Base-by-base conservation (phyloP, 768 basidiomycete genomes). In the Tulasnella sp. region DNA sequence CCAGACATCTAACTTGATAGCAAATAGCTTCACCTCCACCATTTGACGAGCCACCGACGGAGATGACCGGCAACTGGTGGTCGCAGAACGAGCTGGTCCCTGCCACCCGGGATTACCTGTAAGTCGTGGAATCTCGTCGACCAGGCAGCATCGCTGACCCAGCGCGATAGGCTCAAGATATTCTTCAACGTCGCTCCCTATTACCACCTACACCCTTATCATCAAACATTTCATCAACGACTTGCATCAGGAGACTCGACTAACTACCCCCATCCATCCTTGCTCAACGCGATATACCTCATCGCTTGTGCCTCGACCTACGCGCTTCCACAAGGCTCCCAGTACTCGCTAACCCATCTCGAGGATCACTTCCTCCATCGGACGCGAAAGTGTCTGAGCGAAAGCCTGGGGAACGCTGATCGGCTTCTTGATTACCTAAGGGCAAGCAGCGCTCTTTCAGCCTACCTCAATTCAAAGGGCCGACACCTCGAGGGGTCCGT, bases 251-350 rank as follows among this genome's bases (percentile, higher is more conserved):
- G n/a, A 11, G 58, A 50, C 20, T 44, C 76, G 18, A 28, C 48
- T 12, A 31, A 18, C n/a, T 2, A 54, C 11, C 79, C 69, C 50
- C 80, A 81, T 74, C 60, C 80, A 31, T 41, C 60, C 16, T 44
- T 81, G 28, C 77, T 81, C 28, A 75, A 81, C 24, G 80, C 80
- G 18, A 81, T 81, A 12, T 81, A 81, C 79, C 80, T 81, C 24
- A 41, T 81, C 44, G 80, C 60, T 28, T 80, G 80, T 41, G 69
- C 41, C 28, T 81, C 80, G 60, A 77, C 76, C 3, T 46, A 8
- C 34, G 8, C n/a, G 18, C 37, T 58, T 12, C 73, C 73, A 11
- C 73, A 41, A 24, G 46, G 37, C n/a, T 60, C 50, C 22, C 40
- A 80, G 20, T 28, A 54, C 7, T 50, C 46, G 1, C 72, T 80